Conservation (phyloP, 2,329 filamentous ascomycete genomes). For the Phaeosphaeriaceae sp. region DNA sequence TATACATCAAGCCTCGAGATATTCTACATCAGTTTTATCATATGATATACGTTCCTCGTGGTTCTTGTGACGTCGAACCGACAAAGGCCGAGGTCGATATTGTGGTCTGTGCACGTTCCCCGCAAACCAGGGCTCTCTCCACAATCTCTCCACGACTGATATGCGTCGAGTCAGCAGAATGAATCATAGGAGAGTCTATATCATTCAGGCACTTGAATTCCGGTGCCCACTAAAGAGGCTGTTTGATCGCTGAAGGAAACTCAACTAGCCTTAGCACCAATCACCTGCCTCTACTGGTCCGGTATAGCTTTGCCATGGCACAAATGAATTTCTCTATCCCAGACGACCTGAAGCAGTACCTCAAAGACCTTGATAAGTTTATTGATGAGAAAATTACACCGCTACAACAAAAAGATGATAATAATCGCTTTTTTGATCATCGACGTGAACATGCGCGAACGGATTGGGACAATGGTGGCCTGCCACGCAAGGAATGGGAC, state of each 20-base stretch:
- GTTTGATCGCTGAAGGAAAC: slow-evolving; percentile 9
- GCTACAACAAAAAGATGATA: slow-evolving; percentile 62
- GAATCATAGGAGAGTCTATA: slow-evolving; percentile 20
- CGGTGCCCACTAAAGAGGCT: background rate
- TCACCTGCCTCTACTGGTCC: background rate
- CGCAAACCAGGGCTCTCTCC: slow-evolving; percentile 15
- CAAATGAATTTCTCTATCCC: slow-evolving; percentile 59
- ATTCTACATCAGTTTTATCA: too few species aligned
- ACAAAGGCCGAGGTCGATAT: slow-evolving; percentile 12
- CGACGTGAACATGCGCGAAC: slow-evolving; percentile 67
- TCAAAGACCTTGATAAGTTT: slow-evolving; percentile 62
- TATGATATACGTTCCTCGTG: too few species aligned
- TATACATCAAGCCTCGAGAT: too few species aligned
- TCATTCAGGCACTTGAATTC: background rate
- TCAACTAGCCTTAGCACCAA: background rate
- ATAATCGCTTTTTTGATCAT: slow-evolving; percentile 70
- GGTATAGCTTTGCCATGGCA: background rate
- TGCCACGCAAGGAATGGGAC: slow-evolving; percentile 67
- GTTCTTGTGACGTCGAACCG: too few species aligned
- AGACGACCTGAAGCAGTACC: slow-evolving; percentile 55
- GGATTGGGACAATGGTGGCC: slow-evolving; percentile 64
- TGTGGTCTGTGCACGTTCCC: slow-evolving; percentile 24
- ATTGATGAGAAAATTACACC: slow-evolving; percentile 62
- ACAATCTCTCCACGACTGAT: slow-evolving; percentile 25
- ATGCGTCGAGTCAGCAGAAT: slow-evolving; percentile 39